Conservation (phyloP, 805 yeast genomes). For the Ogataea pini region DNA sequence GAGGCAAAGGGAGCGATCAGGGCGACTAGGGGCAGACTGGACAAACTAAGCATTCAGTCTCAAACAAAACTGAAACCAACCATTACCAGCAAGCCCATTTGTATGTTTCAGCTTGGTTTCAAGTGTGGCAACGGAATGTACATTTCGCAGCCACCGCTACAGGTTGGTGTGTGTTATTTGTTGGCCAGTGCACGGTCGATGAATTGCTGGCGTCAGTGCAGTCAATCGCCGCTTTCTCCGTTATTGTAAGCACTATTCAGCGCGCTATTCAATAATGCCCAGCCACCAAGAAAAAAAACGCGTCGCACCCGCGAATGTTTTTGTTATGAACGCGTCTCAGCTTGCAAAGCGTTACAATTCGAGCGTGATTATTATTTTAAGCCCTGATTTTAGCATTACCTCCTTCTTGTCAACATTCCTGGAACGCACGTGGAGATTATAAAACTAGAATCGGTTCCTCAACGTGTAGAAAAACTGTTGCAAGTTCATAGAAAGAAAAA, state of each 20-base stretch:
- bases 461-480: background rate
- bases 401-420: slow-evolving; percentile 13
- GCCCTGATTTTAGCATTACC: background rate
- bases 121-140: background rate
- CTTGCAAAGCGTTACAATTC: slow-evolving; percentile 3
- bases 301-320: slow-evolving; percentile 6
- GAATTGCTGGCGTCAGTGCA: background rate
- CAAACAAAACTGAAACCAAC: no score
- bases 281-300: slow-evolving; percentile 3
- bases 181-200: slow-evolving; percentile 1
- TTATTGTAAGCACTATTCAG: background rate
- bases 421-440: background rate
- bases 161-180: background rate
- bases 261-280: background rate
- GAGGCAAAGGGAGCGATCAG: no score
- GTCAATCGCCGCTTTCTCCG: background rate
- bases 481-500: background rate
- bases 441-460: slow-evolving; percentile 2
- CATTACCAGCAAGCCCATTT: background rate
- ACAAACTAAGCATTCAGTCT: no score
- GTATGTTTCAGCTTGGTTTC: background rate
- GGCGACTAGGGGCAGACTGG: no score
- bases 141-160: background rate
- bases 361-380: slow-evolving; percentile 3
- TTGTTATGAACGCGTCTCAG: slow-evolving; percentile 7